phyloP scores from a whole-genome alignment of 1,284 basidiomycete genomes.

The Termitomyces sp. region DNA sequence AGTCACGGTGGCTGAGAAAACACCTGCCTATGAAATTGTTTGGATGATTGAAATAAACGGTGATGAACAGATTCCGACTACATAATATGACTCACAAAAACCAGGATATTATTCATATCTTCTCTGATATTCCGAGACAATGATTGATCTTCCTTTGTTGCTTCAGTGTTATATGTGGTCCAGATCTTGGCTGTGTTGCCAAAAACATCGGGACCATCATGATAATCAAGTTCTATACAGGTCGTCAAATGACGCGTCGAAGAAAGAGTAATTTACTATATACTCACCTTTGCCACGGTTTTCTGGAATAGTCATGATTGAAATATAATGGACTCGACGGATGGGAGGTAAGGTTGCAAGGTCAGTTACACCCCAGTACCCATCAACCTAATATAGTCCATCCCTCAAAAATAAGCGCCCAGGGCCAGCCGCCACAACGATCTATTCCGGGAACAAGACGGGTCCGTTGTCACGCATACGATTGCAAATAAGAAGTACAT shows the following conservation, averaged over 20 bases:
- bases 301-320: not conserved
- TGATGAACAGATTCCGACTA: not conserved
- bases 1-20: conserved; percentile 12
- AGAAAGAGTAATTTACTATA: too few relatives aligned
- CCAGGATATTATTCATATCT: conserved; percentile 8
- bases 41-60: not conserved
- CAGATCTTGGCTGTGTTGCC: conserved; percentile 9
- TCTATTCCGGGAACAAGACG: too few relatives aligned
- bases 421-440: not conserved
- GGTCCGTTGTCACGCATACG: too few relatives aligned
- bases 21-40: conserved; percentile 6
- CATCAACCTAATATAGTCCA: not conserved
- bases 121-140: conserved; percentile 1
- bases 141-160: conserved; percentile 8
- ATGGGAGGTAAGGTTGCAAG: too few relatives aligned
- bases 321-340: not conserved
- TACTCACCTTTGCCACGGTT: not conserved
- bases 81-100: conserved; percentile 7
- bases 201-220: conserved; percentile 3
- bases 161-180: conserved; percentile 4
- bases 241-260: not conserved
- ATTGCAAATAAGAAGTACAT: too few relatives aligned
- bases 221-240: not conserved
- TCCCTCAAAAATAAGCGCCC: not conserved
- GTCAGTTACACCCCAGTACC: not conserved